Conservation (phyloP, 352 stramenopile species). For the Phytophthora brassicae region DNA sequence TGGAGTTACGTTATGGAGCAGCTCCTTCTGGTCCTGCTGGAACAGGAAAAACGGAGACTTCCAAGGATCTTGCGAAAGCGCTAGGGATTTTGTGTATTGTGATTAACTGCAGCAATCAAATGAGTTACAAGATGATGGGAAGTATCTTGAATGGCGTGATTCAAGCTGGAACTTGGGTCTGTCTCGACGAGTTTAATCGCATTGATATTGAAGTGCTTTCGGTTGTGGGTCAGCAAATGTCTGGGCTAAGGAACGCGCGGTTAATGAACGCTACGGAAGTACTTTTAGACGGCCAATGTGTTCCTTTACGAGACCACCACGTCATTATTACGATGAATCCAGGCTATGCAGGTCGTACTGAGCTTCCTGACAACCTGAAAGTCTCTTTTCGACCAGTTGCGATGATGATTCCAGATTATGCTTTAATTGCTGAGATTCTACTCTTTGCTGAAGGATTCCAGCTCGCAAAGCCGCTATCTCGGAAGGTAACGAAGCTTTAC, state of each 20-base stretch:
- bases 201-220: slow-evolving; percentile 89
- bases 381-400: slow-evolving; percentile 81
- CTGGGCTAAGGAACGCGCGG: slow-evolving; percentile 54
- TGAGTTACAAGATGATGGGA: slow-evolving; percentile 90
- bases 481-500: slow-evolving; percentile 79
- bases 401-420: slow-evolving; percentile 91
- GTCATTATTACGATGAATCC: slow-evolving; percentile 92
- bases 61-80: slow-evolving; percentile 91
- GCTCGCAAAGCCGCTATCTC: slow-evolving; percentile 55
- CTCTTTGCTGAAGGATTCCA: slow-evolving; percentile 84
- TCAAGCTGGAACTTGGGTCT: slow-evolving; percentile 80
- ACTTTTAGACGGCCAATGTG: slow-evolving; percentile 54
- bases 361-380: slow-evolving; percentile 87
- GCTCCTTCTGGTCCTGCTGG: slow-evolving; percentile 88
- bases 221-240: slow-evolving; percentile 88
- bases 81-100: slow-evolving; percentile 93
- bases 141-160: slow-evolving; percentile 85
- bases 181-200: slow-evolving; percentile 91
- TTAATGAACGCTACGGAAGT: slow-evolving; percentile 39
- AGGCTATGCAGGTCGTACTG: slow-evolving; percentile 72
- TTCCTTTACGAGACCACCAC: slow-evolving; percentile 66
- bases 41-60: slow-evolving; percentile 95
- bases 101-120: slow-evolving; percentile 96
- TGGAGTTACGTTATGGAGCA: slow-evolving; percentile 87
- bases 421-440: slow-evolving; percentile 83